Evolutionary conservation across 2,329 filamentous ascomycete species (phyloP).

Genomic region (Xylariaceae sp.): DNA sequence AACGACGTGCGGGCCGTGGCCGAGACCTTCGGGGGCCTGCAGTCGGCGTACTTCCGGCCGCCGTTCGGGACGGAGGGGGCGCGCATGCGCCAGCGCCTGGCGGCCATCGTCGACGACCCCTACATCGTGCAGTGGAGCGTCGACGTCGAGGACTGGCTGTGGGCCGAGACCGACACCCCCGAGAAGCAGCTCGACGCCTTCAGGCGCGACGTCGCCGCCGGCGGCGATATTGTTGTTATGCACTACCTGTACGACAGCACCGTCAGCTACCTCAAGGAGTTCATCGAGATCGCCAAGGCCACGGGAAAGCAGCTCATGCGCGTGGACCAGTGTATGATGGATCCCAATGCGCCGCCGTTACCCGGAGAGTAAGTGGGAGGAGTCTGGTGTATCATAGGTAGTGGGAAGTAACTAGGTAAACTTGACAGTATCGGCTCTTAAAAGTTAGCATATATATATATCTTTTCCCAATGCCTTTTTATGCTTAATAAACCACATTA

Average conservation of each 20-base stretch:
- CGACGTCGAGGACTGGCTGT: constrained; percentile 72
- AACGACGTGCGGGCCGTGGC: constrained; percentile 56
- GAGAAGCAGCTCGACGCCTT: constrained; percentile 70
- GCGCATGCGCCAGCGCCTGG: constrained; percentile 65
- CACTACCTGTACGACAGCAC: constrained; percentile 69
- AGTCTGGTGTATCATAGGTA: not conserved
- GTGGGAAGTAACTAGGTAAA: not conserved
- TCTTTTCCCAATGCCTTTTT: constrained; percentile 22
- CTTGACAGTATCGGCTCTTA: not conserved
- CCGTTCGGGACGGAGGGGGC: constrained; percentile 71
- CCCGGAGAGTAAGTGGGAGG: constrained; percentile 10
- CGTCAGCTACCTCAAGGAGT: constrained; percentile 64
- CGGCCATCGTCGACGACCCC: constrained; percentile 53
- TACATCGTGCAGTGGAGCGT: constrained; percentile 70
- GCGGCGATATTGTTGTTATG: constrained; percentile 68
- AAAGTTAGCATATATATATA: constrained; percentile 3
- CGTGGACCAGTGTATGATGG: constrained; percentile 67
- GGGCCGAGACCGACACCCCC: constrained; percentile 63
- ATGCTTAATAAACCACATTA: constrained; percentile 64
- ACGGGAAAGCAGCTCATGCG: constrained; percentile 68
- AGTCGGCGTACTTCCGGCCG: constrained; percentile 64
- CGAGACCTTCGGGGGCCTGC: constrained; percentile 40
- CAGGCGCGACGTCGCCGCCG: constrained; percentile 62
- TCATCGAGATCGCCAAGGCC: constrained; percentile 65
- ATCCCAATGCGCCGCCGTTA: constrained; percentile 57